Evolutionary conservation across 1,284 basidiomycete genomes (phyloP), one percentile per base, ranked within the genome.

Genomic region (Boletellus deceptivus): DNA sequence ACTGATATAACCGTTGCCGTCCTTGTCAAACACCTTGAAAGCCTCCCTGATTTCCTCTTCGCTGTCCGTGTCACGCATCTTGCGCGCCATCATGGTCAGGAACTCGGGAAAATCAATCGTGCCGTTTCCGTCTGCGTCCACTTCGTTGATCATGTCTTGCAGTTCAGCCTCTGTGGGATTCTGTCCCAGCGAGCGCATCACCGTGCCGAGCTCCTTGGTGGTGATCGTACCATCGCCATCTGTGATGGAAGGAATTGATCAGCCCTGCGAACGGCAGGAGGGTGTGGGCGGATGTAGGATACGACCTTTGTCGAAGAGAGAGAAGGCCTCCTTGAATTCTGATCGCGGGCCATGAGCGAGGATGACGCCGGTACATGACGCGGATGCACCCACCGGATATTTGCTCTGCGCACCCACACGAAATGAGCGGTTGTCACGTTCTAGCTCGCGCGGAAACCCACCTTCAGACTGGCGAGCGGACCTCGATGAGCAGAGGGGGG

Each of bases 181-280:
- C 75, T 97, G 94, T 18, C 95, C 95, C 17, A 98, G 80, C 41
- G 93, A 95, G 55, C 94, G 88, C 95, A 98, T 98, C 63, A 98
- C 94, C 48, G 91, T 95, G 54, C 94, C 94, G 62, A 98, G 89
- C 76, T 98, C 94, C 67, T 87, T 87, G 59, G 91, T 91, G 52
- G 93, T 97, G 79, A 98, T 97, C 52, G 93, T 95, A 71, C 94
- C 94, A 80, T 98, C 94, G 63, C 93, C 92, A 66, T 97, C 94
- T 93, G 58, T 38, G 34, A 44, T 24, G 9, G 24, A 36, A 11
- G 47, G 22, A 24, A 16, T 35, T 47, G 20, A 29, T 55, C 49
- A 50, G 67, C 69, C 60, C 59, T 62, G 48, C n/a, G 4, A 3
- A 29, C 10, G 16, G 14, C 11, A 9, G 13, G 5, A 8, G n/a